Evolutionary conservation across 495 filamentous ascomycete species (phyloP), one percentile per base, ranked within the genome.

Genomic region (Lasiosphaeria hispida): DNA sequence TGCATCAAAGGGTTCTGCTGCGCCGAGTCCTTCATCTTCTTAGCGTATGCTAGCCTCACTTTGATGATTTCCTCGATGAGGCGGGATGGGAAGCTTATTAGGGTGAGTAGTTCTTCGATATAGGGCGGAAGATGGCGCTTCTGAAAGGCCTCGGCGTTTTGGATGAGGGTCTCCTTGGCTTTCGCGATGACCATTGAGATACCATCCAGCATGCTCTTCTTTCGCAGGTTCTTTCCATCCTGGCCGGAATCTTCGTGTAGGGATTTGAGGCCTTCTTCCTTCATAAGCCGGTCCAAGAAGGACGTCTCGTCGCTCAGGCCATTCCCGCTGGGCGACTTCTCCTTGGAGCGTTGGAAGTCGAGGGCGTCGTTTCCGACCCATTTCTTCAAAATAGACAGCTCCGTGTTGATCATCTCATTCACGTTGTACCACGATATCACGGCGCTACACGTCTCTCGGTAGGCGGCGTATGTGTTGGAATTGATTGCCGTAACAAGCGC

Each of bases 281-380:
- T 97, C 77, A 97, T 80, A n/a, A 97, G 87, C n/a, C 94, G 85
- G 69, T 98, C 94, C 43, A 98, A 77, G 70, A 98, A 98, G 1
- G 91, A 94, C 0, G 91, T 83, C 55, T 96, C 91, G 64, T 96
- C 92, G 18, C 84, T 85, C 13, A 97, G 77, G 56, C 90, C 86
- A 58, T 83, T 84, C 35, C 77, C 83, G 53, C 72, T 77, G 47
- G 80, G 74, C 50, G 77, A 75, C 48, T 66, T 71, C 62, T 84
- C 74, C 62, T 77, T 76, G 34, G 79, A 78, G 63, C 89, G 87
- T 44, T 83, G 83, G 67, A 98, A 97, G 72, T 97, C 91, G 11
- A 98, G 81, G 65, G 93, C 92, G 43, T 90, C 88, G 68, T 98
- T 98, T 17, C 94, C 94, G 37, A 97, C 94, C 94, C 94, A 98